Percentiles rank a stretch among this genome's conserved stretches.
phyloP scores from a whole-genome alignment of 306 rosid species.

The Prinsepia uniflora region DNA sequence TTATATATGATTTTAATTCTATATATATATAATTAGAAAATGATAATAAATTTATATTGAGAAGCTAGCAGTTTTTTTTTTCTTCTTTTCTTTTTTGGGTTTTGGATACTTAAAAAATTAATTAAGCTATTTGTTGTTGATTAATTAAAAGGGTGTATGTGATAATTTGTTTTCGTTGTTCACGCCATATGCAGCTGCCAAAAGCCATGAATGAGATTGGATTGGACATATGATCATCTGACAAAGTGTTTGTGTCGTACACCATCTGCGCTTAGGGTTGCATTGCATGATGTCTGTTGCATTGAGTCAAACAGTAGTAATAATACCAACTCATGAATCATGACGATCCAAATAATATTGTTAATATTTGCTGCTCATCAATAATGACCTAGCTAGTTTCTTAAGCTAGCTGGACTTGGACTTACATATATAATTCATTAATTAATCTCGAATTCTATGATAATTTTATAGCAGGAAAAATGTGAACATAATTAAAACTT shows the following conservation, averaged over 20 bases:
- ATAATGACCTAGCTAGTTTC: too few species aligned
- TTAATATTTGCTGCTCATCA: not conserved
- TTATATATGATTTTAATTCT: not conserved
- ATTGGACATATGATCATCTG: conserved; percentile 83
- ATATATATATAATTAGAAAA: not conserved
- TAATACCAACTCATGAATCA: not conserved
- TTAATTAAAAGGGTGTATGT: too few species aligned
- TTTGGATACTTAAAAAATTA: too few species aligned
- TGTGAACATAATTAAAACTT: too few species aligned
- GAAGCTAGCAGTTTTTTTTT: too few species aligned
- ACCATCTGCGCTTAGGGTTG: conserved; percentile 21
- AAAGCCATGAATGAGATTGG: conserved; percentile 46
- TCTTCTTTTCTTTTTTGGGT: too few species aligned
- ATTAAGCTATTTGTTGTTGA: too few species aligned
- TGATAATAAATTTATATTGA: too few species aligned
- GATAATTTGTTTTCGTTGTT: conserved; percentile 42
- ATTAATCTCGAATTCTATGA: too few species aligned
- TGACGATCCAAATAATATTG: not conserved
- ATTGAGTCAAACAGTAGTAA: conserved; percentile 10
- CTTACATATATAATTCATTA: too few species aligned
- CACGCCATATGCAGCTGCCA: conserved; percentile 46
- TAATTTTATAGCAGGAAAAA: too few species aligned
- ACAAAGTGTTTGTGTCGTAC: conserved; percentile 31
- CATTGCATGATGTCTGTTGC: not conserved
- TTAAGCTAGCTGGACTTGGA: too few species aligned